Evolutionary conservation across 176 grass and related monocot genomes (phyloP), one percentile per base, ranked within the genome.

Genomic region (Bolboschoenus planiculmis): DNA sequence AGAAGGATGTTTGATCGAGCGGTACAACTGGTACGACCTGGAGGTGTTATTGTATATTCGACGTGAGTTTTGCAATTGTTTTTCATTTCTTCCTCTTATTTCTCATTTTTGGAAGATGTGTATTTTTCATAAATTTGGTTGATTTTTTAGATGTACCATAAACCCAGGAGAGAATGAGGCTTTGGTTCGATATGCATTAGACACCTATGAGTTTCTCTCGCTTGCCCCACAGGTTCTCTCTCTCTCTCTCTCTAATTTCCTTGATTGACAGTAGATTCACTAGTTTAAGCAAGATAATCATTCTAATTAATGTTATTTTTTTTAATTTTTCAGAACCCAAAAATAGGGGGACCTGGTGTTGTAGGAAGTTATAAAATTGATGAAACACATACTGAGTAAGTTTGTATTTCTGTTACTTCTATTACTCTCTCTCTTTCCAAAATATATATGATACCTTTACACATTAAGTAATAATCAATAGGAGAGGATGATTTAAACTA

Each of bases 1-100:
- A 91, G 89, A 73, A 97, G 79, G 79, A 91, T 97, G 92, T 90
- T 97, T 87, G 92, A 97, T 84, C 95, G 94, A 88, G 95, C 95
- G 78, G 87, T 94, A 71, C 89, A 91, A 77, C 86, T 97, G 65
- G 95, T 97, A 85, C 92, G 84, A 50, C 84, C 92, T 81, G 95
- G 95, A 74, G 95, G 95, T 18, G 78, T 93, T 67, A 91, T 97
- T 88, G 88, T 97, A 39, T 97, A 97, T 89, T 97, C 95, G 1
- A 97, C 95, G 95, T 94, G 67, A 94, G 95, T 88, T 61, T 77
- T 62, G 83, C 36, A 37, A 79, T 46, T 77, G 62, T 50, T 63
- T 70, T 37, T 62, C 7, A 1, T 81, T 44, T 81, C 18, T 21
- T 31, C 9, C 16, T 65, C 10, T 23, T 44, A 61, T 59, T n/a